Evolutionary conservation across 2,329 filamentous ascomycete species (phyloP).

Genomic region (Venturia oleaginea): DNA sequence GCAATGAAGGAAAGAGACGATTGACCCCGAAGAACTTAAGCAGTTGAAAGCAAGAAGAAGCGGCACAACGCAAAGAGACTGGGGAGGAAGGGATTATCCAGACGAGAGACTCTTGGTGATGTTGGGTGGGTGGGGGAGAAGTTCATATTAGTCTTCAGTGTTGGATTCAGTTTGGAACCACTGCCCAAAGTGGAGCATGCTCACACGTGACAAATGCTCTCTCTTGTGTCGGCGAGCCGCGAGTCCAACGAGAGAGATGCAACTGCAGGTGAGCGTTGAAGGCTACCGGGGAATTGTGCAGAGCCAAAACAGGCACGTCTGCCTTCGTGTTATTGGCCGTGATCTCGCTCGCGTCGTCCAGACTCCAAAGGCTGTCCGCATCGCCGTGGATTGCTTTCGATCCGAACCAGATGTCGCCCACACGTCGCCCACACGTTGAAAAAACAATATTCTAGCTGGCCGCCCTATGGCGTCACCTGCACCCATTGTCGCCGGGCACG

Average conservation of each 20-base stretch:
- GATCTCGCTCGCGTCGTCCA: neutral
- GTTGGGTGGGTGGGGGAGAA: conserved; percentile 3
- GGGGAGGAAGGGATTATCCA: neutral
- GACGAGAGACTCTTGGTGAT: neutral
- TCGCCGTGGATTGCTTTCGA: neutral
- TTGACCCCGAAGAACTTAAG: conserved; percentile 1
- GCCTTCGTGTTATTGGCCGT: conserved; percentile 1
- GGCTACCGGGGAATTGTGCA: neutral
- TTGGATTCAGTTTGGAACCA: neutral
- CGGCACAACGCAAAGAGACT: conserved; percentile 9
- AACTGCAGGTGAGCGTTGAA: no score
- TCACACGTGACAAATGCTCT: neutral
- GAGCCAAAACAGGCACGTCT: neutral
- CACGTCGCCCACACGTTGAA: neutral
- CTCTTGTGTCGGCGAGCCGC: no score
- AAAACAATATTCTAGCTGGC: neutral
- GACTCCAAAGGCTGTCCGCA: neutral
- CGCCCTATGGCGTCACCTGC: neutral
- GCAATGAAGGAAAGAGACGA: conserved; percentile 5
- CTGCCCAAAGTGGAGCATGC: neutral
- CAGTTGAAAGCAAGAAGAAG: conserved; percentile 9
- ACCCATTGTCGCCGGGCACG: neutral
- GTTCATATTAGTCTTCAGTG: neutral
- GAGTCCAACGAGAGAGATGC: no score
- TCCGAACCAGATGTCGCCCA: neutral